Percentiles rank a stretch among this genome's conserved stretches.
These are phyloP conservation scores for Haplographium delicatum DNA, from an alignment of 495 filamentous ascomycete species.

Conservation along the genomic window DNA sequence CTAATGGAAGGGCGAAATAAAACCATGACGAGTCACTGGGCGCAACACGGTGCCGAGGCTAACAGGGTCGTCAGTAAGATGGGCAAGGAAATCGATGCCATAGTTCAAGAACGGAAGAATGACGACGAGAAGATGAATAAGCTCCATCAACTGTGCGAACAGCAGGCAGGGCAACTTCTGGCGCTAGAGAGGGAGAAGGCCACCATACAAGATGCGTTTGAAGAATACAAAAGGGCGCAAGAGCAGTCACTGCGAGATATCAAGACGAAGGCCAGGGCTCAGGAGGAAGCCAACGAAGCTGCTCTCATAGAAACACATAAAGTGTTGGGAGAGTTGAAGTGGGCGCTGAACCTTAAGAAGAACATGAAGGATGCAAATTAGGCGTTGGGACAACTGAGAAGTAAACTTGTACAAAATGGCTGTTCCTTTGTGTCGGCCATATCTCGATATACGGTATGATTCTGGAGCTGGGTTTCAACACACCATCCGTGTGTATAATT, in stretches of 20 bases:
- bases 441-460: too few species aligned
- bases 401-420: too few species aligned
- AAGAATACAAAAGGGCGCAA: slow-evolving; percentile 57
- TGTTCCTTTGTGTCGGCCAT: too few species aligned
- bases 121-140: slow-evolving; percentile 53
- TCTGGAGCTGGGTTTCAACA: too few species aligned
- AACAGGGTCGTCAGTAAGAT: slow-evolving; percentile 47
- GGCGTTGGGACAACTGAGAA: background rate
- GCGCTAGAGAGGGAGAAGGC: slow-evolving; percentile 55
- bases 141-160: slow-evolving; percentile 60
- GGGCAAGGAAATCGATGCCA: slow-evolving; percentile 40
- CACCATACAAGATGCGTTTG: slow-evolving; percentile 48
- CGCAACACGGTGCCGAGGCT: slow-evolving; percentile 57
- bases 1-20: slow-evolving; percentile 63
- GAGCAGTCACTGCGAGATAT: slow-evolving; percentile 54
- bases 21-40: slow-evolving; percentile 61
- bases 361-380: slow-evolving; percentile 32
- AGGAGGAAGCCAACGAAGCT: slow-evolving; percentile 49
- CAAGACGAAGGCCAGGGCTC: slow-evolving; percentile 46
- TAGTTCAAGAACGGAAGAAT: slow-evolving; percentile 44
- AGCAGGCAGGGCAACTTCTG: slow-evolving; percentile 63
- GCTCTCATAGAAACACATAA: slow-evolving; percentile 55
- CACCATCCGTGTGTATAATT: too few species aligned
- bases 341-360: slow-evolving; percentile 60
- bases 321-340: slow-evolving; percentile 61